Evolutionary conservation across 1,139 yeast species (phyloP).

Genomic region (Geotrichum candidum): DNA sequence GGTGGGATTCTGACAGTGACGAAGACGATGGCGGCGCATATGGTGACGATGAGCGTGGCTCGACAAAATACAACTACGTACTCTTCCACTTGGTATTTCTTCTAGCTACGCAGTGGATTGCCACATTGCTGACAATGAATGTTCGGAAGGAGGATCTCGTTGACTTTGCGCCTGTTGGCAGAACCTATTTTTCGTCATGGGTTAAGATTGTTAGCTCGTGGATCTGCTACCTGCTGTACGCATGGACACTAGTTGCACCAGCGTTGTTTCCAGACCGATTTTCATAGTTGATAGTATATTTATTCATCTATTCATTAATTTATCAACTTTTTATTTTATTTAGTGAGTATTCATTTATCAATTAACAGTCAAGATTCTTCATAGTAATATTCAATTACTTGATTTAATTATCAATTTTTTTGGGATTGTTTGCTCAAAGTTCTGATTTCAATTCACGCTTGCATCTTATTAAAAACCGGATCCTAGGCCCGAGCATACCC

Average conservation of each 20-base stretch:
- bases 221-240: constrained; percentile 79
- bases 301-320: constrained; percentile 16
- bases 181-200: constrained; percentile 95
- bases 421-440: too few relatives aligned
- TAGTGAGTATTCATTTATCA: not conserved
- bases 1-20: constrained; percentile 37
- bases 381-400: not conserved
- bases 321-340: constrained; percentile 21
- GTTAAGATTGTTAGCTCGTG: constrained; percentile 87
- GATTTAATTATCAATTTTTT: too few relatives aligned
- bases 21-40: constrained; percentile 27
- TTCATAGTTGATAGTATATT: constrained; percentile 18
- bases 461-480: not conserved
- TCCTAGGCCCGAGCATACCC: not conserved
- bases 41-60: constrained; percentile 56
- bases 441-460: too few relatives aligned
- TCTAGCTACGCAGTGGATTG: constrained; percentile 95
- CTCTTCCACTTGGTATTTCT: constrained; percentile 87
- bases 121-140: constrained; percentile 85
- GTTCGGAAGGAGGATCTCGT: constrained; percentile 81
- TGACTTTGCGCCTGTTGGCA: constrained; percentile 92
- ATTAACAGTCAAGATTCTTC: not conserved
- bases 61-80: constrained; percentile 80
- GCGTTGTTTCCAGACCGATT: constrained; percentile 86
- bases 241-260: constrained; percentile 92